phyloP scores from a whole-genome alignment of 352 stramenopile species.

The Pythium vanterpoolii region DNA sequence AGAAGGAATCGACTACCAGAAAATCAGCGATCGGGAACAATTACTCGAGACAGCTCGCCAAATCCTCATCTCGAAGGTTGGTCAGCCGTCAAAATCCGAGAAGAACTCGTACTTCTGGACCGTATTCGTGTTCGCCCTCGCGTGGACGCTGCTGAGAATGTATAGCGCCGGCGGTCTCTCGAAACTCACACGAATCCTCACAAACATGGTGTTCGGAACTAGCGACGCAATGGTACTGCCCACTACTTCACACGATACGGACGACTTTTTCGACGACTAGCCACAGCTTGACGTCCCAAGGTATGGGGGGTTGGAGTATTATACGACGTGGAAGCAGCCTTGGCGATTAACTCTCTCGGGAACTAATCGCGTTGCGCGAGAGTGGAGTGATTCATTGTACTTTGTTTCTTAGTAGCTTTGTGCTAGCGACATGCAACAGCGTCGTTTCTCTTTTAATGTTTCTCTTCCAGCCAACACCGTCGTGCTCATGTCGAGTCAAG shows the following conservation, averaged over 20 bases:
- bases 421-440: slow-evolving; percentile 27
- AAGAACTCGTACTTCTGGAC: slow-evolving; percentile 51
- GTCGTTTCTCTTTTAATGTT: neutral
- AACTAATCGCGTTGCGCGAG: neutral
- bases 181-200: slow-evolving; percentile 11
- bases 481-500: neutral
- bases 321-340: neutral
- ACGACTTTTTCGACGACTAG: slow-evolving; percentile 48
- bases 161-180: slow-evolving; percentile 66
- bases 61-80: slow-evolving; percentile 58
- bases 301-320: neutral
- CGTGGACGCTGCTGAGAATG: slow-evolving; percentile 65
- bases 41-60: slow-evolving; percentile 72
- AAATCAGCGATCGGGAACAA: slow-evolving; percentile 68
- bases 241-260: slow-evolving; percentile 21
- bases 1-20: slow-evolving; percentile 77
- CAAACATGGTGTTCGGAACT: neutral
- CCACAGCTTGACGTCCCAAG: no score
- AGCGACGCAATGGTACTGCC: neutral
- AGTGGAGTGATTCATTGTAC: slow-evolving; percentile 25
- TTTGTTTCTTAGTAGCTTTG: slow-evolving; percentile 21
- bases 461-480: slow-evolving; percentile 1
- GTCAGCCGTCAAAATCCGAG: slow-evolving; percentile 12
- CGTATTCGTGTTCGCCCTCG: slow-evolving; percentile 50
- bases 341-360: neutral